Evolutionary conservation across 2,329 filamentous ascomycete species (phyloP).

Genomic region (Camptophora hylomeconis): DNA sequence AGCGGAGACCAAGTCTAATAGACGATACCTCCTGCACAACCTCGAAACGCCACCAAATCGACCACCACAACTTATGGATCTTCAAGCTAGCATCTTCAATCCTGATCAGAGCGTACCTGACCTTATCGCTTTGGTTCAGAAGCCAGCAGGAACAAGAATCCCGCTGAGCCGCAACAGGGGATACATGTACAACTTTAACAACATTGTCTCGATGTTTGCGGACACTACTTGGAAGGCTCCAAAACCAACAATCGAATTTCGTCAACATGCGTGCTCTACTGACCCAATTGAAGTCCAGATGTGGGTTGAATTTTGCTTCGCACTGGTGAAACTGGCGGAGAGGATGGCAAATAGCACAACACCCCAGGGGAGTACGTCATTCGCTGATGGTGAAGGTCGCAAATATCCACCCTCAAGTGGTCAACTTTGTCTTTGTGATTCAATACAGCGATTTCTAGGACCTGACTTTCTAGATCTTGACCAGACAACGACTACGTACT

Average conservation of each 20-base stretch:
- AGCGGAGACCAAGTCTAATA: too few relatives aligned
- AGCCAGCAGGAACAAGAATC: too few relatives aligned
- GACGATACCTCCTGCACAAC: too few relatives aligned
- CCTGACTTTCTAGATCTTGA: slow-evolving; percentile 7
- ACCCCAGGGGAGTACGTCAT: slow-evolving; percentile 2
- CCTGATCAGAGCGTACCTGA: neutral
- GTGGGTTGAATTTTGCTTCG: slow-evolving; percentile 13
- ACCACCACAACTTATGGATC: slow-evolving; percentile 1
- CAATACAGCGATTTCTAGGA: slow-evolving; percentile 8
- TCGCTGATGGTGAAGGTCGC: slow-evolving; percentile 4
- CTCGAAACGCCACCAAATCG: too few relatives aligned
- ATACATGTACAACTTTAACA: slow-evolving; percentile 13
- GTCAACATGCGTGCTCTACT: slow-evolving; percentile 12
- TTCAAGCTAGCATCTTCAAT: neutral
- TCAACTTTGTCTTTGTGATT: slow-evolving; percentile 6
- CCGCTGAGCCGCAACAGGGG: slow-evolving; percentile 5
- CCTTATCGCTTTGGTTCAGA: slow-evolving; percentile 2
- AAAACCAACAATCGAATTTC: slow-evolving; percentile 14
- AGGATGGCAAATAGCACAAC: slow-evolving; percentile 6
- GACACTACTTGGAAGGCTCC: slow-evolving; percentile 7
- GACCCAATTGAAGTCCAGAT: slow-evolving; percentile 7
- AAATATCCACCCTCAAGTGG: slow-evolving; percentile 6
- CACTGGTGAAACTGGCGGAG: slow-evolving; percentile 8
- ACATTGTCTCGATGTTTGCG: slow-evolving; percentile 7
- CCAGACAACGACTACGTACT: slow-evolving; percentile 7